Conservation (phyloP, 257 asterid species). For the Solanum tarijense region DNA sequence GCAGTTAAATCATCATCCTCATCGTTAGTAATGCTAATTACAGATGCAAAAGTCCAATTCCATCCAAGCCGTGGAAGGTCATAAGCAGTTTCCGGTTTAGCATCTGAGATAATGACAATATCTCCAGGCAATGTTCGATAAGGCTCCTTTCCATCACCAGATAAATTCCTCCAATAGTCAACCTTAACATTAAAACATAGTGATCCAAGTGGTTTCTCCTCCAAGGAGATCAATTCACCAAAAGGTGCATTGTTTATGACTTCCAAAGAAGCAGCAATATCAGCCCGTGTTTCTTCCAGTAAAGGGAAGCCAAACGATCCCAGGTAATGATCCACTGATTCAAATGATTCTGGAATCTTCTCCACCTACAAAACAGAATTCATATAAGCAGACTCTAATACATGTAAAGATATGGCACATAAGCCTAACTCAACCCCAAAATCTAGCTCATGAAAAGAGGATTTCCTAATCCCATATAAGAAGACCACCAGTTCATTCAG, state of each 20-base stretch:
- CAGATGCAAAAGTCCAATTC: constrained; percentile 31
- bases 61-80: constrained; percentile 20
- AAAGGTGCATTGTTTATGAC: constrained; percentile 30
- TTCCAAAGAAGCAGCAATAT: constrained; percentile 36
- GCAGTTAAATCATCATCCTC: constrained; percentile 6
- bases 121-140: constrained; percentile 46
- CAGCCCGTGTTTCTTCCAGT: constrained; percentile 50
- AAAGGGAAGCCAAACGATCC: constrained; percentile 33
- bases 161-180: constrained; percentile 29
- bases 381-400: background rate
- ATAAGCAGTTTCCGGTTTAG: constrained; percentile 16
- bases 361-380: constrained; percentile 25
- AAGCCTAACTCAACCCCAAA: no score
- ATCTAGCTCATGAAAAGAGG: background rate
- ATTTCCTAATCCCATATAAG: background rate
- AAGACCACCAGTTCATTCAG: background rate
- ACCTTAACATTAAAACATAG: constrained; percentile 3
- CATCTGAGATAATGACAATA: constrained; percentile 24
- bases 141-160: constrained; percentile 23
- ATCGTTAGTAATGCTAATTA: constrained; percentile 10
- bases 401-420: background rate
- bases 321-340: constrained; percentile 23
- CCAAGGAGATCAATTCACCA: constrained; percentile 25
- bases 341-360: constrained; percentile 34
- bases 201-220: background rate